Base-by-base conservation (phyloP, 805 yeast species). In the Middelhovenomyces tepae region DNA sequence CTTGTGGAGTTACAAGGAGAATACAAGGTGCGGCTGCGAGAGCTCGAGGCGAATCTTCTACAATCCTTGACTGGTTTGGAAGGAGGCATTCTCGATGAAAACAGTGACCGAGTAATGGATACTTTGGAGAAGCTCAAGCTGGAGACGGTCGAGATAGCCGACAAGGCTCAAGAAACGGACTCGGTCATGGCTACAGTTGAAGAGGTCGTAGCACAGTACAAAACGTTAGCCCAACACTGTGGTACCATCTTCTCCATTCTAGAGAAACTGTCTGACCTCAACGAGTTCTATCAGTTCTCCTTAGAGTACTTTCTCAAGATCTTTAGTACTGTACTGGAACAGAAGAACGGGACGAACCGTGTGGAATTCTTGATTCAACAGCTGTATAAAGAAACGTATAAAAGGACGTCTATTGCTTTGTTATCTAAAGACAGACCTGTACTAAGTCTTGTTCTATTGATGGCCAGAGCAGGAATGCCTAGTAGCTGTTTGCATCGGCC, bases 31-130 rank as follows among this genome's bases (percentile, higher is more conserved):
- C 66, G 65, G 10, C 54, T 87, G 30, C 63, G 67, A 26, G 45
- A 48, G 1, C 60, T 84, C 15, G 95, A 86, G 44, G 57, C 61
- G 4, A 65, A 68, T 7, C 60, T 87, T 6, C 59, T 87, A 38
- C 55, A 60, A 3, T 64, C 76, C 0, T 57, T 89, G 38, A 73
- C 71, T 41, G 65, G 66, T 4, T 59, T 80, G 0, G 60, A 66
- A 14, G 79, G 80, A 0, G 71, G 69, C 34, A 66, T 87, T 15
- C 59, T 87, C 20, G 94, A 85, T 4, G n/a, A n/a, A n/a, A n/a
- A n/a, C n/a, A 75, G 80, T 51, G 75, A 75, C 34, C 63, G 58
- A 0, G 55, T 86, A 2, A 51, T 82, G 11, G 56, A 62, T 4
- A 71, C 78, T 1, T 59, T 87, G 31, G 91, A 81, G 44, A 51